Percentiles rank a stretch among this genome's conserved stretches.
Evolutionary conservation across 805 yeast genomes (phyloP).

Genomic region (Komagataella mondaviorum): DNA sequence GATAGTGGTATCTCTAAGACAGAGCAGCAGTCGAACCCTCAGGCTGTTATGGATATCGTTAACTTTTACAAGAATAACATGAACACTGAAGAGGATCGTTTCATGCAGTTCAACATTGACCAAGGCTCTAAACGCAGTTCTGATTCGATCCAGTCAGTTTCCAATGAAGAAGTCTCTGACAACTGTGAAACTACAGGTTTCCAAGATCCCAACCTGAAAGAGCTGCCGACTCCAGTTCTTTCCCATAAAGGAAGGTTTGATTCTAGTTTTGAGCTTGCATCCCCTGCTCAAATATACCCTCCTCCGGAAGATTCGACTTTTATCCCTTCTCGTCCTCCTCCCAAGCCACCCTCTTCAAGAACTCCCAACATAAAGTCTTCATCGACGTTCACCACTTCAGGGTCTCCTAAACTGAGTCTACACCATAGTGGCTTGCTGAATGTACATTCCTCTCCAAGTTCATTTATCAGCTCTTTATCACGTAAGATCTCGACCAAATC

Average conservation of each 20-base stretch:
- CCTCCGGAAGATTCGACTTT: slow-evolving; percentile 12
- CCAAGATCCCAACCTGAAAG: background rate
- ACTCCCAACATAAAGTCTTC: slow-evolving; percentile 3
- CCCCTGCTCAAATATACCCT: background rate
- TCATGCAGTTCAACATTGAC: slow-evolving; percentile 3
- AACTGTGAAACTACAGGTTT: background rate
- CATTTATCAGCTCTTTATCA: slow-evolving; percentile 8
- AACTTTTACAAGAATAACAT: slow-evolving; percentile 64
- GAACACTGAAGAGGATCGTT: slow-evolving; percentile 12
- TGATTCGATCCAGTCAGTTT: slow-evolving; percentile 18
- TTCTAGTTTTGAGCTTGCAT: background rate
- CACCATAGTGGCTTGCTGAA: background rate
- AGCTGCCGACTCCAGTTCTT: background rate
- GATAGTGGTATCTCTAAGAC: slow-evolving; percentile 80
- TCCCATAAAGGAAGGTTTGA: background rate
- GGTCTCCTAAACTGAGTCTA: background rate
- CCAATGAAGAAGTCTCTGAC: slow-evolving; percentile 6
- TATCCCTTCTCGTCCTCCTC: slow-evolving; percentile 59
- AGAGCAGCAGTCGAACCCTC: slow-evolving; percentile 86
- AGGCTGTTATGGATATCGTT: slow-evolving; percentile 85
- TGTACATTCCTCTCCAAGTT: slow-evolving; percentile 3
- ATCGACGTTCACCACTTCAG: slow-evolving; percentile 3
- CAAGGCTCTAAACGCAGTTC: slow-evolving; percentile 1
- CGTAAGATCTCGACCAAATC: slow-evolving; percentile 12
- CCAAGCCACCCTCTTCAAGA: slow-evolving; percentile 29